Evolutionary conservation across 2,329 filamentous ascomycete species (phyloP), one percentile per base, ranked within the genome.

Genomic region (Emergomyces africanus): DNA sequence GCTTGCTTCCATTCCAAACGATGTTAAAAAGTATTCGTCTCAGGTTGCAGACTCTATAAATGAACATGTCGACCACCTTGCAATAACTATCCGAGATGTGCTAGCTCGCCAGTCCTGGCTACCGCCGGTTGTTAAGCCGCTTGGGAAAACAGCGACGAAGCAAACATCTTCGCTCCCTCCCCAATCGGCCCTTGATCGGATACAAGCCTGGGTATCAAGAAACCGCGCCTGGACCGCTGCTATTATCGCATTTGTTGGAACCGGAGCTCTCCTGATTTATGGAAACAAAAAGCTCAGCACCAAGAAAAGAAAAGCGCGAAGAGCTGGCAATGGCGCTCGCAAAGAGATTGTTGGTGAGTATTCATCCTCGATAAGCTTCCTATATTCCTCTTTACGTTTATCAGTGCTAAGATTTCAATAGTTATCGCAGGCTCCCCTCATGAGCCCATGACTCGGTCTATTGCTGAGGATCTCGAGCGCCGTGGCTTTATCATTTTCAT

Each of bases 401-500:
- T 18, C 20, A 30, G 60, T 67, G 50, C 66, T 44, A 28, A 57
- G 28, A 28, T 33, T 61, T 62, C 57, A 62, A 77, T 84, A 70
- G 88, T 97, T 33, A 82, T 97, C 62, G 90, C 90, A 25, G 92
- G 92, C n/a, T 90, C 89, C 23, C 88, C 90, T 6, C 83, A 86
- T 55, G 85, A 95, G 67, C 88, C 91, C 18, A 79, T 96, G 68
- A 92, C 90, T 6, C 87, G 86, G 67, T 90, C 89, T 12, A 78
- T 97, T 58, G 85, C 90, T 1, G 75, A 91, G 54, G 94, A 99
- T 69, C 78, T 99, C 65, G 94, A 97, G 75, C 81, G 90, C 61
- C 84, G 90, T 64, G 94, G 94, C 4, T 97, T 95, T 71, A 88
- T 97, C 61, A 89, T 97, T 59, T 99, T 90, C 71, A 80, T 99